Percentiles rank a stretch among this genome's conserved stretches.
These are phyloP conservation scores for Alectoria sarmentosa DNA, from an alignment of 495 filamentous ascomycete species.

Conservation along the genomic window DNA sequence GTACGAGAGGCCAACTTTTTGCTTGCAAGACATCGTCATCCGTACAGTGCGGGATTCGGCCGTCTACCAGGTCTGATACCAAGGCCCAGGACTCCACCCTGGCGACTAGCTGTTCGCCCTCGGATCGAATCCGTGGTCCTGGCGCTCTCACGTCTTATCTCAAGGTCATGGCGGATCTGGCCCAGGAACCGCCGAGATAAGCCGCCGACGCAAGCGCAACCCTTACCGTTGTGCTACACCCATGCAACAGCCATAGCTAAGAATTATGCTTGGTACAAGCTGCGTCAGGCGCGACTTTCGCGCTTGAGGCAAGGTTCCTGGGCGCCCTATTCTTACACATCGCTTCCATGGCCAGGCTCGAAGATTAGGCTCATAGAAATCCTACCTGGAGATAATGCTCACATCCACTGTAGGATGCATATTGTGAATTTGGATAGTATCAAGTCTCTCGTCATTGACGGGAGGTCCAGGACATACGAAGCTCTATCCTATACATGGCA, in stretches of 20 bases:
- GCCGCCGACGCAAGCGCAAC: background rate
- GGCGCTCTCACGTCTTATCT: background rate
- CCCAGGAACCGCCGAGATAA: background rate
- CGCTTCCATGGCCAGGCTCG: background rate
- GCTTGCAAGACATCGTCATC: too few species aligned
- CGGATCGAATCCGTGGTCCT: too few species aligned
- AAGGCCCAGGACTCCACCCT: too few species aligned
- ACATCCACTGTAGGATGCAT: constrained; percentile 8
- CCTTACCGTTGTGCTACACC: background rate
- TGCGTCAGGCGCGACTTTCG: background rate
- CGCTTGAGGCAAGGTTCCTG: background rate
- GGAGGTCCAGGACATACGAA: background rate
- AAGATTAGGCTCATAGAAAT: constrained; percentile 4
- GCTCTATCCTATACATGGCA: constrained; percentile 13
- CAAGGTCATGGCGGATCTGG: background rate
- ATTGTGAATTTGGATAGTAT: background rate
- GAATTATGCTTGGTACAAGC: background rate
- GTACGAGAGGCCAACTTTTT: too few species aligned
- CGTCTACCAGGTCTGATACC: too few species aligned
- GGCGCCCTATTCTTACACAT: constrained; percentile 1
- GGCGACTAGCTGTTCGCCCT: too few species aligned
- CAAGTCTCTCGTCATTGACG: background rate
- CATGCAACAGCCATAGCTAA: background rate
- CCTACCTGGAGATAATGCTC: background rate
- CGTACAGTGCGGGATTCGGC: too few species aligned